phyloP scores from a whole-genome alignment of 345 rosid genomes.

The Lepidium sativum region DNA sequence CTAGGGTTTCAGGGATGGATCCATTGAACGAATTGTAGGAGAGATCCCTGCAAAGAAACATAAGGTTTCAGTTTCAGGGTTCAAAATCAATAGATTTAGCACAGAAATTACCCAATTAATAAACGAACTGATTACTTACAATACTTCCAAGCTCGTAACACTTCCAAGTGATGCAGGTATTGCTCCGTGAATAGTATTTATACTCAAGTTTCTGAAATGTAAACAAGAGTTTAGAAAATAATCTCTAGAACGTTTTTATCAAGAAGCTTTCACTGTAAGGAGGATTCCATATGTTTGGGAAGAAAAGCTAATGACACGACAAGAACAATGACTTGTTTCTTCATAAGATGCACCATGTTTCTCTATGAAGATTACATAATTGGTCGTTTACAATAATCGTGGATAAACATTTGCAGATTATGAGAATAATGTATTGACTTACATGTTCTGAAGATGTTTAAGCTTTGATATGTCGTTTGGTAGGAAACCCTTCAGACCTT shows the following conservation, averaged over 20 bases:
- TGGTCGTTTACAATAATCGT: not conserved
- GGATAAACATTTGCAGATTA: not conserved
- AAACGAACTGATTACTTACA: constrained; percentile 47
- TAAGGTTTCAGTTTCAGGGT: not conserved
- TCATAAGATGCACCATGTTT: not conserved
- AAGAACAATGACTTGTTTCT: not conserved
- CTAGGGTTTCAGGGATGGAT: constrained; percentile 86
- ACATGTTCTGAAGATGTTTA: constrained; percentile 79
- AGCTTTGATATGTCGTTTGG: constrained; percentile 66
- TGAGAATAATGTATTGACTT: constrained; percentile 25
- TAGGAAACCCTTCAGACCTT: constrained; percentile 80
- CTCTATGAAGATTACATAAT: not conserved
- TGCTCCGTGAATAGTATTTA: constrained; percentile 65
- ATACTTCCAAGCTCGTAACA: constrained; percentile 47
- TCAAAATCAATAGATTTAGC: not conserved
- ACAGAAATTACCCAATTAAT: not conserved
- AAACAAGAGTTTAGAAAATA: not conserved
- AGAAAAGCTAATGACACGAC: not conserved
- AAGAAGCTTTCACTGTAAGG: not conserved
- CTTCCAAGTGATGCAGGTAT: constrained; percentile 73
- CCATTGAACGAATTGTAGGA: constrained; percentile 84
- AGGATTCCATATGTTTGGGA: not conserved
- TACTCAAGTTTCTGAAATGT: constrained; percentile 71
- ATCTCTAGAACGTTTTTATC: not conserved
- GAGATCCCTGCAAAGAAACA: constrained; percentile 58